Evolutionary conservation across 2,329 filamentous ascomycete species (phyloP), one percentile per base, ranked within the genome.

Genomic region (Lecanicillium sp.): DNA sequence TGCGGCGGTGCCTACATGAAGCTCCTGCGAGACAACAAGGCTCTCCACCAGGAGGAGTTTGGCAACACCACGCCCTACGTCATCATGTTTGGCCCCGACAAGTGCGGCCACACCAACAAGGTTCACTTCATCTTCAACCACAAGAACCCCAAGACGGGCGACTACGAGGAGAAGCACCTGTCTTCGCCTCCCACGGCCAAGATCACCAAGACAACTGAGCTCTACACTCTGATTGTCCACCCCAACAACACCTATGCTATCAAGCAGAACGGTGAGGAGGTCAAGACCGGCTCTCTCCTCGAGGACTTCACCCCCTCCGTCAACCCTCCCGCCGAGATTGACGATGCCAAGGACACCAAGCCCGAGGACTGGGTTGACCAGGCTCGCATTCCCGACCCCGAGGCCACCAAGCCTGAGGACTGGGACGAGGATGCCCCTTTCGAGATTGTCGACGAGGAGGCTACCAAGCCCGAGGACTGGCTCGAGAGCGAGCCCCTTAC

Each of bases 81-180:
- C 53, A 94, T 98, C 77, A 98, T 98, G 92, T 98, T 98, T 62
- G 92, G 92, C 52, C 92, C 92, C 55, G 92, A 98, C 75, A 97
- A 97, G 83, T 98, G 92, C 65, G 92, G 92, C 65, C 79, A 87
- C 62, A 97, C 87, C 66, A 98, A 98, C 83, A 97, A 97, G 84
- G 86, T 94, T 38, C 77, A 80, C 68, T 95, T 98, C 72, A 98
- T 98, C 66, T 94, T 98, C 81, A 92, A 94, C 70, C 92, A 98
- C 84, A 98, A 97, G 86, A 98, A 97, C 80, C 92, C 92, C 61
- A 96, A 95, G 85, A 96, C 88, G 33, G 90, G 90, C 72, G 87
- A 96, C 68, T 98, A 98, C 59, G 90, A 98, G 78, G 92, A 98
- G 85, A 98, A 98, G 83, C 92, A 98, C 70, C 77, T 98, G 48